Percentiles rank a stretch among this genome's conserved stretches.
Conservation (phyloP, 352 stramenopile species). For the Pythium periplocum region DNA sequence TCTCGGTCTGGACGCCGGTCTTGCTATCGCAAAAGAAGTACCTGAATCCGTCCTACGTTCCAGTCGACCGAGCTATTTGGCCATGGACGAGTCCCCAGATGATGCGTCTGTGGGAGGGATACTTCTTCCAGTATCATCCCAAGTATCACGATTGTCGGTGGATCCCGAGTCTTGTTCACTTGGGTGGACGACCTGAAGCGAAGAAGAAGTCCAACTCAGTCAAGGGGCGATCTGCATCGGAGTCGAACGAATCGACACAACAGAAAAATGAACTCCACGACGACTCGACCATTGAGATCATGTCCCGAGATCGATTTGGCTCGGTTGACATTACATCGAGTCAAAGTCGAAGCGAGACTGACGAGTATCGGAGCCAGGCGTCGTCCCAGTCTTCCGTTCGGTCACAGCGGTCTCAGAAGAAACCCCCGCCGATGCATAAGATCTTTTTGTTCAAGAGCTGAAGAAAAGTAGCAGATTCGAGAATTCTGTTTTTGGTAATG, state of each 20-base stretch:
- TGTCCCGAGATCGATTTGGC: too few species aligned
- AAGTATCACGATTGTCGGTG: constrained; percentile 80
- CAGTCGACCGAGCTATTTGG: constrained; percentile 58
- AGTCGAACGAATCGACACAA: too few species aligned
- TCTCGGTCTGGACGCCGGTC: constrained; percentile 80
- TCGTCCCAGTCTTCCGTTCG: neutral
- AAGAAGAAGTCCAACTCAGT: too few species aligned
- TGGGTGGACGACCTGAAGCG: constrained; percentile 2
- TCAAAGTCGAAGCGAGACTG: too few species aligned
- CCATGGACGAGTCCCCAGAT: constrained; percentile 77
- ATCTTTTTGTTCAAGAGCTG: constrained; percentile 35
- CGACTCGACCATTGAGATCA: too few species aligned
- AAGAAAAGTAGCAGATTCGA: neutral
- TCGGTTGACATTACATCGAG: too few species aligned
- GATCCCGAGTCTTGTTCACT: constrained; percentile 48
- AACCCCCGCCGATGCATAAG: constrained; percentile 21
- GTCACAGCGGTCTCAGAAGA: constrained; percentile 5
- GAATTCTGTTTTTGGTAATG: neutral
- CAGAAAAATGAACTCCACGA: too few species aligned
- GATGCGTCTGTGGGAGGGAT: constrained; percentile 75
- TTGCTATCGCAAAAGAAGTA: constrained; percentile 43
- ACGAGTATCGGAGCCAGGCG: too few species aligned
- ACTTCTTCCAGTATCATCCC: constrained; percentile 85
- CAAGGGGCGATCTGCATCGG: too few species aligned
- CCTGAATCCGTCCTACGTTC: constrained; percentile 45